These are phyloP conservation scores for Pascua guehoae DNA, from an alignment of 1,284 basidiomycete species.

Conservation along the genomic window DNA sequence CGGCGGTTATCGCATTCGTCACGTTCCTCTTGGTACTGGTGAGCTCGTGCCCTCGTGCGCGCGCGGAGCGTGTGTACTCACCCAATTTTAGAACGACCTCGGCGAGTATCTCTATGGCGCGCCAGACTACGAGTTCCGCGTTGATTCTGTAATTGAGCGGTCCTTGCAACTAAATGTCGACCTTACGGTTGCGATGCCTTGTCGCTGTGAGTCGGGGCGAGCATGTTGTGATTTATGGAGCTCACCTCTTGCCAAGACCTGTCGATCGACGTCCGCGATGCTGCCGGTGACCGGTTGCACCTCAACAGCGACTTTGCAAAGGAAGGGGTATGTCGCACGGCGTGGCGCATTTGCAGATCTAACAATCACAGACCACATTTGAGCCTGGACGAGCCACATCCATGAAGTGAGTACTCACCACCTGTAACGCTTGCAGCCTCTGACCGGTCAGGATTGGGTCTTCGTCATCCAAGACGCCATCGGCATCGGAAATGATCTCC, in stretches of 20 bases:
- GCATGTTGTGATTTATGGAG: no score
- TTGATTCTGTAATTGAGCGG: conserved; percentile 63
- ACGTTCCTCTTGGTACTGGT: conserved; percentile 54
- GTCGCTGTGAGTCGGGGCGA: conserved; percentile 64
- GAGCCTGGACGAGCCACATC: conserved; percentile 75
- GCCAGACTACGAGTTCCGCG: conserved; percentile 77
- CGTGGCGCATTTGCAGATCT: neutral
- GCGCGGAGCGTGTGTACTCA: conserved; percentile 40
- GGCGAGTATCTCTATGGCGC: conserved; percentile 89
- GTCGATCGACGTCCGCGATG: conserved; percentile 85
- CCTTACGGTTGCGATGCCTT: conserved; percentile 86
- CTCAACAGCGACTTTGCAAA: conserved; percentile 77
- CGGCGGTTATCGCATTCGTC: conserved; percentile 68
- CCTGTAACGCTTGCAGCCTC: neutral
- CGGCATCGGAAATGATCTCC: conserved; percentile 41
- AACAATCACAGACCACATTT: conserved; percentile 62
- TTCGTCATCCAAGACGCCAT: conserved; percentile 15
- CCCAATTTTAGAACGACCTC: conserved; percentile 67
- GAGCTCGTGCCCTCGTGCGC: conserved; percentile 5
- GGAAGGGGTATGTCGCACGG: conserved; percentile 64
- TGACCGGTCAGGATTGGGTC: conserved; percentile 6
- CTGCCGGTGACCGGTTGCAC: conserved; percentile 83
- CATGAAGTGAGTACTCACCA: conserved; percentile 56
- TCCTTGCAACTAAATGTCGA: conserved; percentile 83
- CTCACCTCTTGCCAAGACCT: conserved; percentile 56